Base-by-base conservation (phyloP, 2,329 filamentous ascomycete species). In the Plectosphaerella sp. region DNA sequence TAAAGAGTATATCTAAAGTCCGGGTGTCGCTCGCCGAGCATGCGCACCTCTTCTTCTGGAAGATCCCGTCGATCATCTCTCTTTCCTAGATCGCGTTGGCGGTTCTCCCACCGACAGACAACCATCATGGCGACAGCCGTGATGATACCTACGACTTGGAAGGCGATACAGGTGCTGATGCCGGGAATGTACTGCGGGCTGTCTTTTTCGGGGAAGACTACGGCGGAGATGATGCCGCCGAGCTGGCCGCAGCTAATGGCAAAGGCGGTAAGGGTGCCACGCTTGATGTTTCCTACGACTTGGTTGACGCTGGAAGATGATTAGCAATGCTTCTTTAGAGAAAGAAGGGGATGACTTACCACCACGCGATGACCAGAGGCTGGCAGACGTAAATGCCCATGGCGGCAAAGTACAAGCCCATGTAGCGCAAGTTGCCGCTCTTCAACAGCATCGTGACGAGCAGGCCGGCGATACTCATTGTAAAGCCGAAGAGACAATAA, bases 201-300 rank as follows among this genome's bases (percentile, higher is more conserved):
- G 45, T 60, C 55, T 8, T 58, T 62, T 20, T 47, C 56, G 12
- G 54, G 52, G 57, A 65, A 56, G 58, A 64, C 49, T 50, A 61
- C 33, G 2, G 59, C 58, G 5, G 59, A 62, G 52, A 63, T 59
- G 52, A 64, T 62, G 24, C 67, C 67, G n/a, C 63, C 68, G 33
- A 69, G 18, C 62, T 77, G 76, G 0, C 75, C 74, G 41, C 75
- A 67, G 5, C 66, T 68, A 20, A 76, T 73, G 50, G 75, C 72
- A 57, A 76, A 70, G 0, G 72, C 74, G 36, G 74, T 73, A 1
- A 71, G 68, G 5, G 71, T 71, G 18, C 74, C 72, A 49, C 71
- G 69, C 59, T 78, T 79, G 42, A 72, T 73, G 49, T 69, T 73
- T 8, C 71, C 72, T 14, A 74, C 69, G 4, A 77, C 62, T 55